A percentile compares a stretch with the other conserved stretches of the same genome.
phyloP scores from a whole-genome alignment of 768 basidiomycete species.

The Boletus rubescentipes region DNA sequence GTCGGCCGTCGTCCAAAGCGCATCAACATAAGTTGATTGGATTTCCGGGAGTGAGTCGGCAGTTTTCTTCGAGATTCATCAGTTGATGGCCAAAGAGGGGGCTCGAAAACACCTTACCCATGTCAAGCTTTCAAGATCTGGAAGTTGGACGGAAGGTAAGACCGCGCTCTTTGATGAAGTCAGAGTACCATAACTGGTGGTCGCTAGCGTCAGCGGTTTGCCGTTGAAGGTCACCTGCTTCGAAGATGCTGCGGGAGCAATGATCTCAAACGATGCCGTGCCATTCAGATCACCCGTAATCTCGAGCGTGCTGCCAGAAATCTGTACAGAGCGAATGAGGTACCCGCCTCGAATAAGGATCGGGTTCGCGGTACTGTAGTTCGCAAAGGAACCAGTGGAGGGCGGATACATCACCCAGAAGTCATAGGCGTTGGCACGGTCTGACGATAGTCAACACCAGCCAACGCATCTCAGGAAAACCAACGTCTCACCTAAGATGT shows the following conservation, averaged over 20 bases:
- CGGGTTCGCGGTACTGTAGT: constrained; percentile 40
- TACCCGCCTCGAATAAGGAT: constrained; percentile 51
- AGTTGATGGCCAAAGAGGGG: neutral
- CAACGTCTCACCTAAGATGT: constrained; percentile 41
- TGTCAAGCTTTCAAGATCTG: constrained; percentile 18
- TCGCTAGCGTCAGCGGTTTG: constrained; percentile 28
- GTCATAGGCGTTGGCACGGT: constrained; percentile 48
- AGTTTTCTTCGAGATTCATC: constrained; percentile 20
- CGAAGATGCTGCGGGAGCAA: constrained; percentile 42
- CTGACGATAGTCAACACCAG: constrained; percentile 25
- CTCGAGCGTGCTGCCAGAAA: constrained; percentile 38
- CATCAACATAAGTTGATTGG: constrained; percentile 38
- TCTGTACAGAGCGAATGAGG: constrained; percentile 41
- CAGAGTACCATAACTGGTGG: constrained; percentile 44
- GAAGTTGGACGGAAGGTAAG: constrained; percentile 18
- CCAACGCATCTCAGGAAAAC: neutral
- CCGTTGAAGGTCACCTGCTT: constrained; percentile 45
- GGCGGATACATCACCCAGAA: constrained; percentile 50
- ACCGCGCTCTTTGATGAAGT: constrained; percentile 19
- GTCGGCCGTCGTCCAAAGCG: constrained; percentile 43
- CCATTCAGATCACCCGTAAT: constrained; percentile 45
- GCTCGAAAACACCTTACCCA: constrained; percentile 11
- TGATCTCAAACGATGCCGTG: constrained; percentile 46
- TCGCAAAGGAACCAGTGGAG: constrained; percentile 34
- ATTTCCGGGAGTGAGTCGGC: constrained; percentile 38